Evolutionary conservation across 129 eudicot species (phyloP), one percentile per base, ranked within the genome.

Genomic region (Helichrysum umbraculigerum): DNA sequence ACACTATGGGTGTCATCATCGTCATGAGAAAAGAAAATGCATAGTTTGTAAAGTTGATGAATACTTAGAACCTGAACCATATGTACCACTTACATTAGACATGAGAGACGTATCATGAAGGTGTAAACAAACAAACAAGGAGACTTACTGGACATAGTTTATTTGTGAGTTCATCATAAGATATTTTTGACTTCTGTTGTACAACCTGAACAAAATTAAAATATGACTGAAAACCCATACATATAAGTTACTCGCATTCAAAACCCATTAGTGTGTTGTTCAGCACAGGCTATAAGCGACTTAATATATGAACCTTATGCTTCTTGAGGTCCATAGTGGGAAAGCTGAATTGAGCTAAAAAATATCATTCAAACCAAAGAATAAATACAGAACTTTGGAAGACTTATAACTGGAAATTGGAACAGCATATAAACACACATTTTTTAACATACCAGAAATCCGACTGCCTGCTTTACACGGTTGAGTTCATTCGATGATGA

Each of bases 91-190:
- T 68, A 52, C 17, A 65, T 44, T 77, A 52, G 66, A 68, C 71
- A 68, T 25, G 59, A 20, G 72, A 32, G 30, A 8, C 8, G 0
- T 61, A 39, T 3, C 39, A 7, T 12, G 29, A 1, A 65, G 4
- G 34, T 51, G n/a, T 61, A 29, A 42, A 21, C 9, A 39, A 58
- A 57, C 16, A 28, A n/a, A 68, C 34, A 15, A 66, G 76, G 60
- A 81, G 68, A 84, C 92, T 86, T 84, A 92, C 98, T 9, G 98
- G 95, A 66, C 98, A 92, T 56, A 92, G 74, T 41, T 85, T 88
- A 78, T 71, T 86, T 59, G 94, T 86, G 67, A 92, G 81, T 42
- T 92, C 88, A 66, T 85, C 96, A 34, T 88, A 92, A 20, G 95
- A 52, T 63, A 92, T 70, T 79, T 83, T 80, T 41, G 88, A 83